A percentile compares a stretch with the other conserved stretches of the same genome.
Evolutionary conservation across 306 rosid species (phyloP).

Genomic region (Vicia villosa): DNA sequence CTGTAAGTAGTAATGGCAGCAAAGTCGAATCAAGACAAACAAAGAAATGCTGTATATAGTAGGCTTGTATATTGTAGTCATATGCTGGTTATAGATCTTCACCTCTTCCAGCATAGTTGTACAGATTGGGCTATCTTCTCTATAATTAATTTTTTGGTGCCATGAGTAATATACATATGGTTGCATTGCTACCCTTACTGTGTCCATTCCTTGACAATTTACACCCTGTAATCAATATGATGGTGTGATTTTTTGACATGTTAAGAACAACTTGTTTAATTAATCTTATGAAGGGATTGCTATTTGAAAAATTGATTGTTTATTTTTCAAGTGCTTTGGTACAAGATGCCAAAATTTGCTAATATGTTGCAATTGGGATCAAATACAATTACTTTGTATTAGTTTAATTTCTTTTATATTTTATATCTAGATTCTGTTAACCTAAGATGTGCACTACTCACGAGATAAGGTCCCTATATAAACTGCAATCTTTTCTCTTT

Average conservation of each 20-base stretch:
- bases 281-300: background rate
- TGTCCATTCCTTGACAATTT: slow-evolving; percentile 2
- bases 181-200: background rate
- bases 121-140: slow-evolving; percentile 29
- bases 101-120: slow-evolving; percentile 18
- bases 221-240: background rate
- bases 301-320: background rate
- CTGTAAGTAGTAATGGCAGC: slow-evolving; percentile 14
- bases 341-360: background rate
- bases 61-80: slow-evolving; percentile 31
- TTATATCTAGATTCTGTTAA: too few relatives aligned
- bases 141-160: slow-evolving; percentile 15
- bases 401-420: too few relatives aligned
- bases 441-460: too few relatives aligned
- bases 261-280: background rate
- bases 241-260: background rate
- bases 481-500: too few relatives aligned
- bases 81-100: slow-evolving; percentile 19
- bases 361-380: background rate
- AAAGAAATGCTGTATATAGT: slow-evolving; percentile 39
- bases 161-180: slow-evolving; percentile 4
- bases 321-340: background rate
- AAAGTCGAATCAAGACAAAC: slow-evolving; percentile 29
- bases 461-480: too few relatives aligned
- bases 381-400: too few relatives aligned